Conservation (phyloP, 306 rosid genomes). For the Trifolium repens region DNA sequence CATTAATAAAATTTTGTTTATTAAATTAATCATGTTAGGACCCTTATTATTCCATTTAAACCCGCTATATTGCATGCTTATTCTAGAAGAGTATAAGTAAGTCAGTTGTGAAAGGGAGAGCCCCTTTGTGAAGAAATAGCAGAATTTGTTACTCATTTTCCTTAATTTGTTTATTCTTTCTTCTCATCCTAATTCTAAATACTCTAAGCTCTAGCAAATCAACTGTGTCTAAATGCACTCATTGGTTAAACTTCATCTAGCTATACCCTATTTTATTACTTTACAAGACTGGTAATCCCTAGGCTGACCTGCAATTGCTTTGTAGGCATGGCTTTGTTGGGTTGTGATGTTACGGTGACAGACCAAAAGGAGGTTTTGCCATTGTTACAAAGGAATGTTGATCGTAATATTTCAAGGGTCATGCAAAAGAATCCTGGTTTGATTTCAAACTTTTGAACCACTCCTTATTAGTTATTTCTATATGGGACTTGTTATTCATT, state of each 20-base stretch:
- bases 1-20: conserved; percentile 7
- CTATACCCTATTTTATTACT: conserved; percentile 27
- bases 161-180: too few species aligned
- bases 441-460: conserved; percentile 31
- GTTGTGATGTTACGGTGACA: conserved; percentile 82
- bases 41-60: too few species aligned
- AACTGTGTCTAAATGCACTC: neutral
- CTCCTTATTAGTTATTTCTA: neutral
- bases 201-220: too few species aligned
- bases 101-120: too few species aligned
- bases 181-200: too few species aligned
- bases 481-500: conserved; percentile 28
- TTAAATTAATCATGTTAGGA: conserved; percentile 3
- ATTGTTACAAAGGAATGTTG: conserved; percentile 74
- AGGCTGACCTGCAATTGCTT: conserved; percentile 41
- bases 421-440: conserved; percentile 74
- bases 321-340: conserved; percentile 94
- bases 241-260: conserved; percentile 31
- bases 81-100: too few species aligned
- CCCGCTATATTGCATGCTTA: too few species aligned
- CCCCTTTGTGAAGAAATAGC: too few species aligned
- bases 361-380: conserved; percentile 94
- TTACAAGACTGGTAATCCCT: conserved; percentile 22
- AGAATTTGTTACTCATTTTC: too few species aligned
- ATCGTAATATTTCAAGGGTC: conserved; percentile 84